phyloP scores from a whole-genome alignment of 495 filamentous ascomycete genomes.

The Aspergillus baeticus region DNA sequence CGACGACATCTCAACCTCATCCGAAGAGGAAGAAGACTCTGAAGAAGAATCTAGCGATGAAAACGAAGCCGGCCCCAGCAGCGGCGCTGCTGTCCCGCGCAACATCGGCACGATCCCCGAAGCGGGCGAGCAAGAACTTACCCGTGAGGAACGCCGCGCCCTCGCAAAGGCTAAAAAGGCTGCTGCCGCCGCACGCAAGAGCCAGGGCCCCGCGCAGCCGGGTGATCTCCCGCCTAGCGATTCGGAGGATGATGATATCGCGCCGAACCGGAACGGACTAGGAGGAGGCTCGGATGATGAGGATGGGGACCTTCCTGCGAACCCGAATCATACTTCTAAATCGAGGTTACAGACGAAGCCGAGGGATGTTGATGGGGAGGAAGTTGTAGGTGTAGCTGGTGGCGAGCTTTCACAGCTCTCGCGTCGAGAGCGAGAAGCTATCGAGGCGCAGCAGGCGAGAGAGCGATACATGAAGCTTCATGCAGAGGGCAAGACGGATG shows the following conservation, averaged over 20 bases:
- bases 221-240: slow-evolving; percentile 80
- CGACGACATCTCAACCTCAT: slow-evolving; percentile 38
- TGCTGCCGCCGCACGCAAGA: slow-evolving; percentile 74
- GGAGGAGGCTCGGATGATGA: slow-evolving; percentile 52
- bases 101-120: background rate
- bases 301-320: slow-evolving; percentile 70
- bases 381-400: slow-evolving; percentile 22
- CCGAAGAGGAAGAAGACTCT: slow-evolving; percentile 42
- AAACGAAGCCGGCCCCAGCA: slow-evolving; percentile 33
- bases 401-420: slow-evolving; percentile 60
- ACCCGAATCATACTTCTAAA: slow-evolving; percentile 84
- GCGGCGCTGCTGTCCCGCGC: background rate
- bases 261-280: slow-evolving; percentile 1
- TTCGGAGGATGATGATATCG: slow-evolving; percentile 54
- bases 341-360: slow-evolving; percentile 58
- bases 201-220: slow-evolving; percentile 61
- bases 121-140: slow-evolving; percentile 46
- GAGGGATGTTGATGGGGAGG: slow-evolving; percentile 32
- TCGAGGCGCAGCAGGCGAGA: slow-evolving; percentile 83
- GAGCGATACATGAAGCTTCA: slow-evolving; percentile 93
- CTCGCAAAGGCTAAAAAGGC: slow-evolving; percentile 90
- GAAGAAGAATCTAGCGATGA: slow-evolving; percentile 45
- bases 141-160: slow-evolving; percentile 82
- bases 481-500: slow-evolving; percentile 93
- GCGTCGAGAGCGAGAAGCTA: slow-evolving; percentile 82